Evolutionary conservation across 2,329 filamentous ascomycete species (phyloP), one percentile per base, ranked within the genome.

Genomic region (Pezicula radicicola): DNA sequence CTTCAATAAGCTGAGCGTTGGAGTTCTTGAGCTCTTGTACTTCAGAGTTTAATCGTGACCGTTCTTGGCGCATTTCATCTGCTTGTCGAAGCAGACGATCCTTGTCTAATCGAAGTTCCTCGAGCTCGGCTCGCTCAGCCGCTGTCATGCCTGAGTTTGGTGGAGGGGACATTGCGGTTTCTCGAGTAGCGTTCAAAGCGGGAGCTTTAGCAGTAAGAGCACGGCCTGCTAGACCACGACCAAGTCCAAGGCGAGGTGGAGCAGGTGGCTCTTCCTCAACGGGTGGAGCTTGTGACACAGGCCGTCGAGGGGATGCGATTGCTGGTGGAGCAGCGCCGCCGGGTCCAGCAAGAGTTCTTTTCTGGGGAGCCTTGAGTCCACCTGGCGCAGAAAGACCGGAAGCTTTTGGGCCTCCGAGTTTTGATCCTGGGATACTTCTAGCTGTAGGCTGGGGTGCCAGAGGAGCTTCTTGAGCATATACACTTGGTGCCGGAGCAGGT

Each of bases 21-120:
- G 97, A 91, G 63, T 96, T 95, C 72, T 97, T 95, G 28, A 99
- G 80, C 70, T 97, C 94, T 60, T 93, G 88, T 40, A 97, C 87
- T 68, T 97, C 91, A 0, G 91, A 94, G 54, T 85, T 81, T 46
- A 96, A 80, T 64, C 87, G 92, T 52, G 85, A 83, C 56, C 90
- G 86, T 66, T 97, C 93, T 44, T 89, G 83, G 50, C 90, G 84
- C 60, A 92, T 75, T 42, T 96, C 92, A 49, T 96, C 91, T 9
- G 85, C 83, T 58, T 90, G 83, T 50, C 85, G 84, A 19, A 81
- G 76, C 5, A 96, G 76, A 28, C 87, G 81, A 45, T 97, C 92
- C 61, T 93, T 92, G 55, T 95, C 86, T 12, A 85, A 76, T 36
- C 92, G 87, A 12, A 97, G 80, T 65, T 96, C 92, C 58, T 96